Percentiles rank a stretch among this genome's conserved stretches.
These are phyloP conservation scores for Orbilia javanica DNA, from an alignment of 2,329 filamentous ascomycete genomes.

Conservation along the genomic window DNA sequence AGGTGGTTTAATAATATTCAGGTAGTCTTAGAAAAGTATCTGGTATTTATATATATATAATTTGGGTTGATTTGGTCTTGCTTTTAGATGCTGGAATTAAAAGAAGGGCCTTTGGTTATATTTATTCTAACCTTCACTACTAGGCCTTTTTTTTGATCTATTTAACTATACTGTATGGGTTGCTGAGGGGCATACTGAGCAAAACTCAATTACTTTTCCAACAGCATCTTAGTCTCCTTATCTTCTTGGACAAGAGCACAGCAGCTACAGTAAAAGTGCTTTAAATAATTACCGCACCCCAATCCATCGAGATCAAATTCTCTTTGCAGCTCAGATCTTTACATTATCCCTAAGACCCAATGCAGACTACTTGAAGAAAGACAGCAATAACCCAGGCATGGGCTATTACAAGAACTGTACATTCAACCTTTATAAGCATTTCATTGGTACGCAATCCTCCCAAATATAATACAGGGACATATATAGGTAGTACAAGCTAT, in stretches of 20 bases:
- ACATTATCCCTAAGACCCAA: not conserved
- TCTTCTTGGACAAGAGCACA: constrained; percentile 9
- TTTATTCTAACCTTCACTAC: no score
- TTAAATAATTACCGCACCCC: not conserved
- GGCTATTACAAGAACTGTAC: not conserved
- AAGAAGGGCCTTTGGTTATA: no score
- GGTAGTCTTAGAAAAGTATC: no score
- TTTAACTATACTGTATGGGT: not conserved
- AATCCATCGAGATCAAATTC: not conserved
- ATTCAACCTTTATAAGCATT: not conserved
- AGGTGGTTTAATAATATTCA: no score
- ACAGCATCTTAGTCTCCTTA: not conserved
- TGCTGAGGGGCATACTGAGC: not conserved
- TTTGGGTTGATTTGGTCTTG: no score
- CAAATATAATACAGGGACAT: constrained; percentile 16
- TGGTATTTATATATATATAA: no score
- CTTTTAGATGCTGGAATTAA: no score
- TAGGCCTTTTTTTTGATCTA: no score
- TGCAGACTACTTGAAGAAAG: not conserved
- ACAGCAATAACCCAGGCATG: not conserved
- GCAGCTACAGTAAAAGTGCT: constrained; percentile 3
- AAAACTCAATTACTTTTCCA: not conserved
- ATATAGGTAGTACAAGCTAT: not conserved
- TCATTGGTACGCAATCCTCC: not conserved
- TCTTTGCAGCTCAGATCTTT: constrained; percentile 3